Percentiles rank a stretch among this genome's conserved stretches.
Conservation (phyloP, 1,284 basidiomycete genomes). For the Moesziomyces sp. region DNA sequence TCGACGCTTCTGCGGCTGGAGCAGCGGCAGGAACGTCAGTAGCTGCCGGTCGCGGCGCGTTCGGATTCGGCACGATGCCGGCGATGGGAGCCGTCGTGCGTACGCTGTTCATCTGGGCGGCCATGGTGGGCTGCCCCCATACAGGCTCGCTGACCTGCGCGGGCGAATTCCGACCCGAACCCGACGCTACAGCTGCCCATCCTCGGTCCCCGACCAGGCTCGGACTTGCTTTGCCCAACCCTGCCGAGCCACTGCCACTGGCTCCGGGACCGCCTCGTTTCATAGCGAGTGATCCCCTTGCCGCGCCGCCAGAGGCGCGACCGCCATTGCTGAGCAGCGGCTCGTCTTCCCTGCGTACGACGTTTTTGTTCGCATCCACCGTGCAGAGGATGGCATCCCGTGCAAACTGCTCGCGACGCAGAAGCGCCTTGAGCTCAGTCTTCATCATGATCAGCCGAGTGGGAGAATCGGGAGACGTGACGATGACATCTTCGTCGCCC, state of each 20-base stretch:
- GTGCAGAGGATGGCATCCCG: constrained; percentile 43
- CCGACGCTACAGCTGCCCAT: constrained; percentile 46
- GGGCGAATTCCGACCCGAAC: constrained; percentile 45
- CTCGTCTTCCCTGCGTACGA: constrained; percentile 42
- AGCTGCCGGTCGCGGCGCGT: constrained; percentile 24
- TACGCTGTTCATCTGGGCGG: constrained; percentile 8
- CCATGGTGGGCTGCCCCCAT: constrained; percentile 37
- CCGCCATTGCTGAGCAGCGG: constrained; percentile 16
- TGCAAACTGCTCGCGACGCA: constrained; percentile 40
- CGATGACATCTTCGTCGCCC: constrained; percentile 58
- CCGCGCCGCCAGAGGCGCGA: constrained; percentile 9
- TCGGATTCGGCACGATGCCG: constrained; percentile 38
- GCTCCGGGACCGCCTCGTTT: constrained; percentile 18
- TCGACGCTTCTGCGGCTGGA: neutral
- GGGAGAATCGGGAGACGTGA: constrained; percentile 49
- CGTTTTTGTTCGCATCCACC: constrained; percentile 30
- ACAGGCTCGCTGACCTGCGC: constrained; percentile 14
- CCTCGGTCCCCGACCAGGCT: constrained; percentile 28
- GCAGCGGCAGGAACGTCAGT: neutral
- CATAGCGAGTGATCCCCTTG: constrained; percentile 31
- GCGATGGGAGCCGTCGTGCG: constrained; percentile 23
- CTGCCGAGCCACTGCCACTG: constrained; percentile 8
- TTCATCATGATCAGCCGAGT: constrained; percentile 47
- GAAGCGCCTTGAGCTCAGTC: constrained; percentile 42
- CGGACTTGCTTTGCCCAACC: constrained; percentile 16